Evolutionary conservation across 495 filamentous ascomycete genomes (phyloP).

Genomic region (Baudoinia panamericana): DNA sequence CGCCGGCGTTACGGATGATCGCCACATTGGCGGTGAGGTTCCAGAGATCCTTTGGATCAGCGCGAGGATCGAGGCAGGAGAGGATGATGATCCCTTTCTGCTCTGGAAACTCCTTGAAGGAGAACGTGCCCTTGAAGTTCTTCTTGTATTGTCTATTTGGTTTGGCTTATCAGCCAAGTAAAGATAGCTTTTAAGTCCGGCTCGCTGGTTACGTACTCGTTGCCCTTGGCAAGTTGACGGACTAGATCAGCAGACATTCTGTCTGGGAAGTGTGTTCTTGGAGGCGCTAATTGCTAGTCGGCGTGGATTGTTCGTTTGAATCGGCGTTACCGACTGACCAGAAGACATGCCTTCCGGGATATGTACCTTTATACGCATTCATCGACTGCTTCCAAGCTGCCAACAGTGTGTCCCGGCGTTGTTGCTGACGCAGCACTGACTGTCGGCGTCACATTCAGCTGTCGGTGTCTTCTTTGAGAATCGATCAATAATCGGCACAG

Average conservation of each 20-base stretch:
- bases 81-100: conserved; percentile 6
- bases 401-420: too few species aligned
- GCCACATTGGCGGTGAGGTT: neutral
- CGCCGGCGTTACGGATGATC: conserved; percentile 5
- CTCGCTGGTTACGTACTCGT: conserved; percentile 1
- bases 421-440: too few species aligned
- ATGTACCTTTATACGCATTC: too few species aligned
- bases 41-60: conserved; percentile 2
- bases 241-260: conserved; percentile 2
- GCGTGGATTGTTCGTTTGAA: too few species aligned
- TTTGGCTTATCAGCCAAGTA: neutral
- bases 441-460: too few species aligned
- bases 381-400: too few species aligned
- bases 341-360: too few species aligned
- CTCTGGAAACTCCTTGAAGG: conserved; percentile 11
- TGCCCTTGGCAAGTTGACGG: conserved; percentile 1
- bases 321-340: too few species aligned
- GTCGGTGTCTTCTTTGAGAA: too few species aligned
- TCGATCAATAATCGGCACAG: too few species aligned
- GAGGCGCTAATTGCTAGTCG: neutral
- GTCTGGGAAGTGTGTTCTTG: too few species aligned
- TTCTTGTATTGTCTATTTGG: neutral
- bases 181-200: too few species aligned
- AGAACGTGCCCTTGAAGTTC: neutral
- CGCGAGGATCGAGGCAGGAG: conserved; percentile 11